A percentile compares a stretch with the other conserved stretches of the same genome.
Conservation (phyloP, 2,329 filamentous ascomycete species). For the Diaporthe longicolla region DNA sequence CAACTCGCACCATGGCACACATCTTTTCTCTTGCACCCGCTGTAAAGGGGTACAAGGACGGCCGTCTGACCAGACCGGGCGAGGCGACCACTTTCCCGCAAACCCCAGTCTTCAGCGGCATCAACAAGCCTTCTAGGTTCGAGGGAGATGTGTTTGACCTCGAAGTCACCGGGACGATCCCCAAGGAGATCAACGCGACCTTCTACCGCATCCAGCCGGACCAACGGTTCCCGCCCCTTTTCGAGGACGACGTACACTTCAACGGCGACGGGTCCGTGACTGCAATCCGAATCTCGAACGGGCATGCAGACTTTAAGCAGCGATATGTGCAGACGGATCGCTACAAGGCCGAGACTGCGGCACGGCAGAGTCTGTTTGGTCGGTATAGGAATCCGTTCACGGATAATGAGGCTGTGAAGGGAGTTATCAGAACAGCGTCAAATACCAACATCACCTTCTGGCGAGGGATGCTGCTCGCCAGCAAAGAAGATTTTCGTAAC, state of each 20-base stretch:
- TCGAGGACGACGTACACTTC: conserved; percentile 64
- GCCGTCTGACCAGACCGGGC: conserved; percentile 48
- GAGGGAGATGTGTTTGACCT: conserved; percentile 55
- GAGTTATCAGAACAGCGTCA: conserved; percentile 68
- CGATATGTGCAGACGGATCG: conserved; percentile 59
- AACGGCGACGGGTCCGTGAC: conserved; percentile 56
- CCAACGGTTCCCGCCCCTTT: conserved; percentile 67
- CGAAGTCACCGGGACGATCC: conserved; percentile 59
- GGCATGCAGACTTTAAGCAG: conserved; percentile 59
- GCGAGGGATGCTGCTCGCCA: conserved; percentile 67
- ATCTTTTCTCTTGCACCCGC: conserved; percentile 53
- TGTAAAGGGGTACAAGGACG: conserved; percentile 50
- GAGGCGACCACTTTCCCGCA: conserved; percentile 52
- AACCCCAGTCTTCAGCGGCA: conserved; percentile 52
- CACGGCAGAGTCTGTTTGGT: conserved; percentile 62
- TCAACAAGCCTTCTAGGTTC: conserved; percentile 56
- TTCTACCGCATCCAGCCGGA: conserved; percentile 68
- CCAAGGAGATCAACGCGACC: conserved; percentile 60
- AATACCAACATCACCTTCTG: conserved; percentile 75
- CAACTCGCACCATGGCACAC: conserved; percentile 51
- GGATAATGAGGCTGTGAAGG: conserved; percentile 67
- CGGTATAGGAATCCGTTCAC: conserved; percentile 71
- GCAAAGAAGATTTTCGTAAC: conserved; percentile 62
- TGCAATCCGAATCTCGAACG: conserved; percentile 56
- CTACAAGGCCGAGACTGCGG: conserved; percentile 48